Percentiles rank a stretch among this genome's conserved stretches.
Evolutionary conservation across 2,329 filamentous ascomycete genomes (phyloP).

Genomic region (Arthrobotrys sinensis): DNA sequence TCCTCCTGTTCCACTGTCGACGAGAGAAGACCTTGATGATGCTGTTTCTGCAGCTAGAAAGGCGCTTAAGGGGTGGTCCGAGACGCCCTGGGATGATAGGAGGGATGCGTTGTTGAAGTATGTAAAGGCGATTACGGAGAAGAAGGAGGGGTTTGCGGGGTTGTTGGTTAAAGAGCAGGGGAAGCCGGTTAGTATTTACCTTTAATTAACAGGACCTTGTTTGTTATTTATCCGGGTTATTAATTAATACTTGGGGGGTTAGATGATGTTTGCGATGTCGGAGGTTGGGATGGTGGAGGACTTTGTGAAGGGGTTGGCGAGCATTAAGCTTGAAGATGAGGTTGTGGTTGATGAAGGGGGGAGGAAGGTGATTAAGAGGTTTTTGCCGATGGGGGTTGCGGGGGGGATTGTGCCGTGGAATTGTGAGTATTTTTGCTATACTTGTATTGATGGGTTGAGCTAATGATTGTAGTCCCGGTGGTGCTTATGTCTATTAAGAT

Average conservation of each 20-base stretch:
- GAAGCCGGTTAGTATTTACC: slow-evolving; percentile 68
- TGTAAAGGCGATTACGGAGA: slow-evolving; percentile 67
- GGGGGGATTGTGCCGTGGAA: slow-evolving; percentile 77
- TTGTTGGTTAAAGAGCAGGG: slow-evolving; percentile 71
- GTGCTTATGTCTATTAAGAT: slow-evolving; percentile 72
- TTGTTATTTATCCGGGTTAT: neutral
- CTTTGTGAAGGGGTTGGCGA: slow-evolving; percentile 62
- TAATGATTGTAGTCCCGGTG: slow-evolving; percentile 71
- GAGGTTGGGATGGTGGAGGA: slow-evolving; percentile 12
- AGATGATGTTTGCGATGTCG: slow-evolving; percentile 30
- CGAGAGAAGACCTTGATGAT: slow-evolving; percentile 70
- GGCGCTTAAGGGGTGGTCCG: slow-evolving; percentile 71
- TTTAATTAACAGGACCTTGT: no score
- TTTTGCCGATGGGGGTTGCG: slow-evolving; percentile 71
- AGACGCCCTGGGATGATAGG: slow-evolving; percentile 69
- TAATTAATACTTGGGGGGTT: neutral
- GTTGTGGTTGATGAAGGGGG: slow-evolving; percentile 70
- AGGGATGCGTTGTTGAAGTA: slow-evolving; percentile 68
- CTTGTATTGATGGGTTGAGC: neutral
- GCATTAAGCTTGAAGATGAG: slow-evolving; percentile 69
- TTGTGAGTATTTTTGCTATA: slow-evolving; percentile 66
- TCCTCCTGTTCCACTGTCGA: slow-evolving; percentile 71
- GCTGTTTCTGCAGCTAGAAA: slow-evolving; percentile 70
- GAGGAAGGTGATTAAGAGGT: slow-evolving; percentile 68
- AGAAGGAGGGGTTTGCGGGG: slow-evolving; percentile 69